Percentiles rank a stretch among this genome's conserved stretches.
Evolutionary conservation across 768 basidiomycete genomes (phyloP).

Genomic region (Trametes villosa): DNA sequence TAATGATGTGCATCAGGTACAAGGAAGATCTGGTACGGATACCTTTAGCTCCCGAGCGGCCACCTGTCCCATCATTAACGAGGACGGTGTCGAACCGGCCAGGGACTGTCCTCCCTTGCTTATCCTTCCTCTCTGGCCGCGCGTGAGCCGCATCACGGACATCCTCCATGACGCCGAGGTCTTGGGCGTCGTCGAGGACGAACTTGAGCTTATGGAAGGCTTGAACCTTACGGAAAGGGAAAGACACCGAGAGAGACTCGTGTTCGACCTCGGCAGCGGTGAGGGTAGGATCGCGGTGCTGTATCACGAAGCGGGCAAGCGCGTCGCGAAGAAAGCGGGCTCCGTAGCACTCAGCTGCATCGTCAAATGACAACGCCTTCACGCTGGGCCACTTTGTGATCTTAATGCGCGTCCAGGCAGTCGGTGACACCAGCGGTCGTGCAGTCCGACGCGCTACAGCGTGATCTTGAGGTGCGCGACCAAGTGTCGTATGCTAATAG

Average conservation of each 20-base stretch:
- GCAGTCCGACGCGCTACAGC: no score
- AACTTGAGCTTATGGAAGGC: conserved; percentile 13
- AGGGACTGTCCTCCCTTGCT: not conserved
- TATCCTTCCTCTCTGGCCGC: not conserved
- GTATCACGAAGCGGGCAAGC: conserved; percentile 10
- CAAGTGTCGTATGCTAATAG: no score
- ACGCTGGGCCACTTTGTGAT: conserved; percentile 11
- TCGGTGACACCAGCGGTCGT: no score
- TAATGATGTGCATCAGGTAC: no score
- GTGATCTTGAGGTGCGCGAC: no score
- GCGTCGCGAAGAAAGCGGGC: conserved; percentile 5
- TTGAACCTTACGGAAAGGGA: conserved; percentile 1
- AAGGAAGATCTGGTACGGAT: no score
- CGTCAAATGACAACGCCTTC: not conserved
- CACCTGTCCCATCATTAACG: conserved; percentile 1
- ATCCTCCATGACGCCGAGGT: not conserved
- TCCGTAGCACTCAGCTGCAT: not conserved
- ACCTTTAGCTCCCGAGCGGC: not conserved
- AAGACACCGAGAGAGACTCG: not conserved
- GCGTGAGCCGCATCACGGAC: conserved; percentile 4
- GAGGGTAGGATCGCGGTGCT: not conserved
- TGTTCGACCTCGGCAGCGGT: not conserved
- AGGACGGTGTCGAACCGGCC: not conserved
- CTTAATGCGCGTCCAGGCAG: not conserved
- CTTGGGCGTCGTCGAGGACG: not conserved